Evolutionary conservation across 257 asterid genomes (phyloP).

Genomic region (Solanum tarijense): DNA sequence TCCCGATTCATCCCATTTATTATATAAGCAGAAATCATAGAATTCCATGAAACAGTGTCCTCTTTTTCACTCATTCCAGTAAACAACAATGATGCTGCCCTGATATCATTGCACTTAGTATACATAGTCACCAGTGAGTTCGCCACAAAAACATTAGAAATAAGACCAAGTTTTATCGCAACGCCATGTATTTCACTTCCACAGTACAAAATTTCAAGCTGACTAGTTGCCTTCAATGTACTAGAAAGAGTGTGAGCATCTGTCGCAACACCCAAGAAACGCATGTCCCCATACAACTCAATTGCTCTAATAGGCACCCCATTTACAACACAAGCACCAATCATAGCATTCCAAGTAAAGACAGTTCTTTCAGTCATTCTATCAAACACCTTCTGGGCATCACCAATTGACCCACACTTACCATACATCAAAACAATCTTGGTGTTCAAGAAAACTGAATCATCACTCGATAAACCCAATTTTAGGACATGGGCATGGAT

Average conservation of each 20-base stretch:
- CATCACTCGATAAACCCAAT: slow-evolving; percentile 18
- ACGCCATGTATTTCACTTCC: slow-evolving; percentile 70
- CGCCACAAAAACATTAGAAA: slow-evolving; percentile 32
- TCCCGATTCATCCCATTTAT: slow-evolving; percentile 32
- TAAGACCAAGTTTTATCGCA: slow-evolving; percentile 33
- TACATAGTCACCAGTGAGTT: slow-evolving; percentile 59
- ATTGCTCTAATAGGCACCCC: slow-evolving; percentile 37
- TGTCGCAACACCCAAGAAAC: slow-evolving; percentile 22
- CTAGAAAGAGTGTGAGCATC: slow-evolving; percentile 58
- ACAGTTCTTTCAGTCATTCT: slow-evolving; percentile 48
- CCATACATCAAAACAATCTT: slow-evolving; percentile 62
- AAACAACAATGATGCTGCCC: slow-evolving; percentile 35
- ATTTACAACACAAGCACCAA: slow-evolving; percentile 58
- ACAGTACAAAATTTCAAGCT: slow-evolving; percentile 11
- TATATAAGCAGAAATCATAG: slow-evolving; percentile 49
- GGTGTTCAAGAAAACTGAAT: slow-evolving; percentile 42
- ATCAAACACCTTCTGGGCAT: slow-evolving; percentile 57
- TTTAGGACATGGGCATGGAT: slow-evolving; percentile 50
- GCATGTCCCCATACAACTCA: slow-evolving; percentile 42
- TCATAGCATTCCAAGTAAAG: slow-evolving; percentile 72
- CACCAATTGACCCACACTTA: slow-evolving; percentile 40
- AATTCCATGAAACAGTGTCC: slow-evolving; percentile 72
- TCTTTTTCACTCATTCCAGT: slow-evolving; percentile 23
- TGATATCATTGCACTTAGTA: slow-evolving; percentile 39
- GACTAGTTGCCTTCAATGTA: slow-evolving; percentile 51